Evolutionary conservation across 2,329 filamentous ascomycete species (phyloP).

Genomic region (Sphaerulina vaccinii): DNA sequence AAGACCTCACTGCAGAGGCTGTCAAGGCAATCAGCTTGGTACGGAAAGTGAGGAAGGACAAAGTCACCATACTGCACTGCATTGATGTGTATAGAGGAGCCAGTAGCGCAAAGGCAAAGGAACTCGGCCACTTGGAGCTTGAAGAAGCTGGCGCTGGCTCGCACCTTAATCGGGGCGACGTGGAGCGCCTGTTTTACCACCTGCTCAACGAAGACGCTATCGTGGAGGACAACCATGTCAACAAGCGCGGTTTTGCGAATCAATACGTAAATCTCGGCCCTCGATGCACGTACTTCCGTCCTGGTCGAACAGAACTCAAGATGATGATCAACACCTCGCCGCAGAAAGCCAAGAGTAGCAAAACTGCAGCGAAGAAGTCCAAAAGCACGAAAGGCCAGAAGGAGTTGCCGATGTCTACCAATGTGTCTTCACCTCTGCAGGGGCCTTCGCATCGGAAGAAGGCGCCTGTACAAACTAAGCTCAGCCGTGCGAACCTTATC

Average conservation of each 20-base stretch:
- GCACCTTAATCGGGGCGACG: constrained; percentile 68
- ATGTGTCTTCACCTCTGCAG: constrained; percentile 64
- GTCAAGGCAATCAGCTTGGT: constrained; percentile 69
- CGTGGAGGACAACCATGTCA: constrained; percentile 54
- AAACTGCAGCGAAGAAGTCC: constrained; percentile 36
- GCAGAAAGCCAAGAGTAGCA: constrained; percentile 33
- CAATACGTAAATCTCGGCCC: constrained; percentile 63
- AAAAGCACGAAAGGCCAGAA: constrained; percentile 40
- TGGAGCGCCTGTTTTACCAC: constrained; percentile 79
- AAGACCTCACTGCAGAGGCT: constrained; percentile 77
- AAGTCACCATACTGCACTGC: constrained; percentile 74
- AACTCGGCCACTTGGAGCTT: constrained; percentile 51
- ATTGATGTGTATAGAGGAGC: constrained; percentile 80
- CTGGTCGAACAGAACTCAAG: constrained; percentile 47
- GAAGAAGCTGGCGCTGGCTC: constrained; percentile 67
- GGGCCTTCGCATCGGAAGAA: constrained; percentile 43
- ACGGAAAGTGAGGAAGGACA: constrained; percentile 53
- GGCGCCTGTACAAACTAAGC: constrained; percentile 27
- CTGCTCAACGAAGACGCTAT: constrained; percentile 74
- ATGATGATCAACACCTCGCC: constrained; percentile 51
- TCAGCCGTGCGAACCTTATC: constrained; percentile 29
- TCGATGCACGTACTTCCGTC: constrained; percentile 49
- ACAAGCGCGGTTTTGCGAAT: constrained; percentile 62
- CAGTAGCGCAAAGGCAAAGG: constrained; percentile 58
- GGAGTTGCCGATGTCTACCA: constrained; percentile 61